Percentiles rank a stretch among this genome's conserved stretches.
Evolutionary conservation across 148 eudicot genomes (phyloP).

Genomic region (Vaccinium corymbosum): DNA sequence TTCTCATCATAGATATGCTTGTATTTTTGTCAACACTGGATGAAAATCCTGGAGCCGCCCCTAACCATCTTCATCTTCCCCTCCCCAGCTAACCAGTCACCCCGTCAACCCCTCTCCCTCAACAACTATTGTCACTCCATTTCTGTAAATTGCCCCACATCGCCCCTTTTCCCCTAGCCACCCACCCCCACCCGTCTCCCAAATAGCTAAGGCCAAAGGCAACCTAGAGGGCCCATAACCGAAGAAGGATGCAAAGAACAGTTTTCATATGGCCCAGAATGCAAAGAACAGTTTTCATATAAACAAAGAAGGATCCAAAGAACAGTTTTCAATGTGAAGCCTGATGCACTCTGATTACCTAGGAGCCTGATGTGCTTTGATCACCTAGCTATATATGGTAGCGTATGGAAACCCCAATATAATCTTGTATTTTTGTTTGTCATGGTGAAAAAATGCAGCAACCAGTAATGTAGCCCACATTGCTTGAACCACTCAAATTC

Average conservation of each 20-base stretch:
- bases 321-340: neutral
- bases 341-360: neutral
- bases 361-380: neutral
- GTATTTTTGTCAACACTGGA: too few species aligned
- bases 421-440: neutral
- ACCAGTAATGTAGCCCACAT: neutral
- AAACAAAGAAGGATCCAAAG: too few species aligned
- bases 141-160: neutral
- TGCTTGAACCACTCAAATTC: neutral
- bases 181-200: neutral
- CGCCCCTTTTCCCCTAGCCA: neutral
- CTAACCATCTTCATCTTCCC: neutral
- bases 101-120: neutral
- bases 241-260: neutral
- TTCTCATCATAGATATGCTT: too few species aligned
- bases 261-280: too few species aligned
- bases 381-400: neutral
- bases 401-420: neutral
- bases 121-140: neutral
- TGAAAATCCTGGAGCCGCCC: too few species aligned
- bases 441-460: neutral
- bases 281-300: too few species aligned
- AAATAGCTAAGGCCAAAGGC: neutral
- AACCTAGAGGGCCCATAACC: neutral
- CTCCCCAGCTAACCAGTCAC: neutral